These are phyloP conservation scores for Penicillium crystallinum DNA, from an alignment of 495 filamentous ascomycete species.

Conservation along the genomic window DNA sequence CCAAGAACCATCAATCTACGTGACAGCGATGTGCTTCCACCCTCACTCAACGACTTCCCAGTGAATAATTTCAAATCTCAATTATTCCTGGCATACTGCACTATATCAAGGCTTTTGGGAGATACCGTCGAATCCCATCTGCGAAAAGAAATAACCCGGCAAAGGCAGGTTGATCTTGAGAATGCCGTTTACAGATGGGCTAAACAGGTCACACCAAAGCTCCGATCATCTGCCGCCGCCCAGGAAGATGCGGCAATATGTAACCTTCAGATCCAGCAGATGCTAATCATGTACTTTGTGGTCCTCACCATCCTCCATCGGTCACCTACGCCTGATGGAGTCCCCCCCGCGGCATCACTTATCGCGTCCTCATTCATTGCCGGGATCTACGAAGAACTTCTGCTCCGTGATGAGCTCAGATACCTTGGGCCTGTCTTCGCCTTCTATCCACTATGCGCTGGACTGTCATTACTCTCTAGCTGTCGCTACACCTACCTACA, in stretches of 20 bases:
- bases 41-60: constrained; percentile 25
- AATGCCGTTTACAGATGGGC: constrained; percentile 29
- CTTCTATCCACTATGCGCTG: constrained; percentile 26
- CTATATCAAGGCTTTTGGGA: constrained; percentile 24
- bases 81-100: constrained; percentile 24
- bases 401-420: constrained; percentile 26
- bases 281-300: constrained; percentile 27
- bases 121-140: constrained; percentile 26
- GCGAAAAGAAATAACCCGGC: constrained; percentile 22
- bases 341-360: constrained; percentile 21
- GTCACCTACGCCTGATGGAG: constrained; percentile 21
- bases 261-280: constrained; percentile 20
- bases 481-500: constrained; percentile 23
- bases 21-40: constrained; percentile 28
- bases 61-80: constrained; percentile 21
- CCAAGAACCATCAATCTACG: constrained; percentile 26
- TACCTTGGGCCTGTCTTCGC: constrained; percentile 26
- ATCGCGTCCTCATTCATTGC: constrained; percentile 28
- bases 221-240: constrained; percentile 11
- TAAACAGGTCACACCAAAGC: constrained; percentile 25
- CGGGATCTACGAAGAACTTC: constrained; percentile 28
- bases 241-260: constrained; percentile 20
- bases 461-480: constrained; percentile 22
- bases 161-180: constrained; percentile 22
- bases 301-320: constrained; percentile 24